Percentiles rank a stretch among this genome's conserved stretches.
phyloP scores from a whole-genome alignment of 148 eudicot genomes.

The Rhododendron mucronatum region DNA sequence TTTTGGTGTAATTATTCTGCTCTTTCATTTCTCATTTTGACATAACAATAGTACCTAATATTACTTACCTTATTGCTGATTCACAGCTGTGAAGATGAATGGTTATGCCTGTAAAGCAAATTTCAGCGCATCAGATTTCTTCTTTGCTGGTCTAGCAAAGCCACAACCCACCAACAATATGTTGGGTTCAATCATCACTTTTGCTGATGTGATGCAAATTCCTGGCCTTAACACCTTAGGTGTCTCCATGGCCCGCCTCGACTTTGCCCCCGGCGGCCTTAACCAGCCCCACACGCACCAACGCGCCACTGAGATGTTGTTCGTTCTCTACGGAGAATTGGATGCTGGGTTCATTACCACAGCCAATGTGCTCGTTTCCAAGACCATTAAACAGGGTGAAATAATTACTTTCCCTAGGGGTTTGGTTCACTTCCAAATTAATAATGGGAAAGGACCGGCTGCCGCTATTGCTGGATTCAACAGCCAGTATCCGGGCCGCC shows the following conservation, averaged over 20 bases:
- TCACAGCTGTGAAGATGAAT: slow-evolving; percentile 26
- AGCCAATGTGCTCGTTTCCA: slow-evolving; percentile 29
- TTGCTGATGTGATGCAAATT: slow-evolving; percentile 26
- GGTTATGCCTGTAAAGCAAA: slow-evolving; percentile 30
- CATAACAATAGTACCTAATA: too few species aligned
- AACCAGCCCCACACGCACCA: slow-evolving; percentile 52
- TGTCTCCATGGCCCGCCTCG: slow-evolving; percentile 35
- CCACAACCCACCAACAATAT: slow-evolving; percentile 25
- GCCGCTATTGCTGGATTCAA: slow-evolving; percentile 30
- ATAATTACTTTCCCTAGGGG: slow-evolving; percentile 30
- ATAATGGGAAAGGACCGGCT: slow-evolving; percentile 26
- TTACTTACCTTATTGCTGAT: too few species aligned
- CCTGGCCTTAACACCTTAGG: slow-evolving; percentile 50
- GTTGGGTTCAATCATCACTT: slow-evolving; percentile 24
- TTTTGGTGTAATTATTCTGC: background rate
- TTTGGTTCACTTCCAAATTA: slow-evolving; percentile 41
- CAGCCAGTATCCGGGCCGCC: slow-evolving; percentile 35
- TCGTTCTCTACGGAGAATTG: slow-evolving; percentile 20
- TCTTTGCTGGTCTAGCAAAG: slow-evolving; percentile 15
- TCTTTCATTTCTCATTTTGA: background rate
- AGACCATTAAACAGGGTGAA: slow-evolving; percentile 28
- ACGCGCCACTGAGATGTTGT: slow-evolving; percentile 35
- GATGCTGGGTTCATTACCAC: slow-evolving; percentile 44
- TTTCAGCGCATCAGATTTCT: slow-evolving; percentile 28
- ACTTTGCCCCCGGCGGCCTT: slow-evolving; percentile 38